phyloP scores from a whole-genome alignment of 2,329 filamentous ascomycete genomes.

The Pseudogymnoascus sp. region DNA sequence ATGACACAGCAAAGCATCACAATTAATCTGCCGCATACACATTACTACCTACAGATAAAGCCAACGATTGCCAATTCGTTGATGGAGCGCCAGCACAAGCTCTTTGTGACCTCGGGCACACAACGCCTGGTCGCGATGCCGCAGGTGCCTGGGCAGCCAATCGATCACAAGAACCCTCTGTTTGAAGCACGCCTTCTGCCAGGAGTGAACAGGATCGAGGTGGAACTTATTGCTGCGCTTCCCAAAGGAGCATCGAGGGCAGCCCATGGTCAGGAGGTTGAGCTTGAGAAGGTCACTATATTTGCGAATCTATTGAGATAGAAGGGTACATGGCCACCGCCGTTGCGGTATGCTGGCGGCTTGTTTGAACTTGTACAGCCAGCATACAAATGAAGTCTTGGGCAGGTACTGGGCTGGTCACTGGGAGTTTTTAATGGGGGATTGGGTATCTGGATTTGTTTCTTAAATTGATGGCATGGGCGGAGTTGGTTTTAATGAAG shows the following conservation, averaged over 20 bases:
- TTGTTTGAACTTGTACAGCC: background rate
- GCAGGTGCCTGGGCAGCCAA: conserved; percentile 48
- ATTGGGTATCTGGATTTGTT: background rate
- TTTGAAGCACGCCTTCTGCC: conserved; percentile 67
- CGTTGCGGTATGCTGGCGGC: background rate
- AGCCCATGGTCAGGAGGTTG: conserved; percentile 54
- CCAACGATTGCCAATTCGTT: conserved; percentile 57
- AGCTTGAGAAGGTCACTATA: conserved; percentile 72
- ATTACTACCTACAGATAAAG: conserved; percentile 65
- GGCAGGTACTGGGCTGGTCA: background rate
- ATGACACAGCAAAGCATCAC: conserved; percentile 66
- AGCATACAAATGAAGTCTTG: background rate
- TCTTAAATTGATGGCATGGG: background rate
- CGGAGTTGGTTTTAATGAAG: background rate
- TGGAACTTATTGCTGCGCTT: conserved; percentile 69
- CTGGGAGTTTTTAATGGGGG: background rate
- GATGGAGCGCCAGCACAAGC: conserved; percentile 63
- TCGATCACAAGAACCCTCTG: conserved; percentile 52
- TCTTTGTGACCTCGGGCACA: conserved; percentile 67
- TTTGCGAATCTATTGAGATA: conserved; percentile 61
- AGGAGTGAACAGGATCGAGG: conserved; percentile 70
- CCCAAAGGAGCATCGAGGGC: conserved; percentile 49
- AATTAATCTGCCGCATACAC: conserved; percentile 58
- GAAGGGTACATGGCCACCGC: background rate
- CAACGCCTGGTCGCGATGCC: conserved; percentile 43